phyloP scores from a whole-genome alignment of 1,284 basidiomycete genomes.

The Leccinum pachyderme region DNA sequence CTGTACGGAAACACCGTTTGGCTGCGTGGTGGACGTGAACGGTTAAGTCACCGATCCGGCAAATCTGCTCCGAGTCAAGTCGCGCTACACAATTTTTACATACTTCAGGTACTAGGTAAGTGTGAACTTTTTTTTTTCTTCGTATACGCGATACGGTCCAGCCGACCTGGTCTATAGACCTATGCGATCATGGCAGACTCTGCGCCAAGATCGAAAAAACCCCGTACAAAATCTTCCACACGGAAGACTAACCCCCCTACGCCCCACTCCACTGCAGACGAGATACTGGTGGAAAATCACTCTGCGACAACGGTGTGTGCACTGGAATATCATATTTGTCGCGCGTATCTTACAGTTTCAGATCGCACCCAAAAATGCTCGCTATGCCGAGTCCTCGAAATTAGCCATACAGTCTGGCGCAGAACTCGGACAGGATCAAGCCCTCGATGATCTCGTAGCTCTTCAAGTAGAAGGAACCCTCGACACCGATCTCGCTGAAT shows the following conservation, averaged over 20 bases:
- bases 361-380: slow-evolving; percentile 46
- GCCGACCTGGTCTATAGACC: not conserved
- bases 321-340: not conserved
- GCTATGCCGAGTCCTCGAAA: slow-evolving; percentile 64
- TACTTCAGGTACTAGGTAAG: slow-evolving; percentile 2
- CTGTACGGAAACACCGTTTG: not conserved
- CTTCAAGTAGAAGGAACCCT: slow-evolving; percentile 65
- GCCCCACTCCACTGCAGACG: slow-evolving; percentile 12
- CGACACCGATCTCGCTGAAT: slow-evolving; percentile 83
- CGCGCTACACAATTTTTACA: not conserved
- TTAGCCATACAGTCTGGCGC: slow-evolving; percentile 62
- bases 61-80: slow-evolving; percentile 5
- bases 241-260: slow-evolving; percentile 40
- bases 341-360: slow-evolving; percentile 22
- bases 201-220: slow-evolving; percentile 49
- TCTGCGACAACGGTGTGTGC: slow-evolving; percentile 18
- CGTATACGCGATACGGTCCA: not conserved
- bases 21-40: not conserved
- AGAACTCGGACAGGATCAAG: slow-evolving; percentile 59
- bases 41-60: slow-evolving; percentile 17
- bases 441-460: slow-evolving; percentile 50
- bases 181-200: slow-evolving; percentile 40
- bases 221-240: slow-evolving; percentile 50
- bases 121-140: not conserved
- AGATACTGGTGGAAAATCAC: slow-evolving; percentile 28